Conservation (phyloP, 148 eudicot genomes). For the Vaccinium myrtillus region DNA sequence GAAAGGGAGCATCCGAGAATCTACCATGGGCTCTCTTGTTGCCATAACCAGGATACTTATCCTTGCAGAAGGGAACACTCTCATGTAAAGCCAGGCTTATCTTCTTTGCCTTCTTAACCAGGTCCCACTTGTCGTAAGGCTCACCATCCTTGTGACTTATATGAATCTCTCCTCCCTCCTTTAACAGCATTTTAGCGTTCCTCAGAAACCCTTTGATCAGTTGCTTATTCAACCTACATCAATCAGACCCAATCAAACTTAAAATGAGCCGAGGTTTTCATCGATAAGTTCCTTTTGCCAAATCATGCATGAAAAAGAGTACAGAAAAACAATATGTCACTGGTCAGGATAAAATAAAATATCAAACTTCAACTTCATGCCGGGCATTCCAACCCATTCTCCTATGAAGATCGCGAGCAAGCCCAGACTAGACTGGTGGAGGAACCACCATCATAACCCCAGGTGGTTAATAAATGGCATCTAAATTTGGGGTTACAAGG, state of each 20-base stretch:
- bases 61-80: constrained; percentile 29
- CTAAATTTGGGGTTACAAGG: not conserved
- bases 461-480: not conserved
- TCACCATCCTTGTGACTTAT: constrained; percentile 38
- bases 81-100: constrained; percentile 30
- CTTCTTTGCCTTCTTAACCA: constrained; percentile 45
- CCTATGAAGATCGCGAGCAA: not conserved
- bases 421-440: not conserved
- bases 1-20: constrained; percentile 32
- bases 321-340: not conserved
- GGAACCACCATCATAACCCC: not conserved
- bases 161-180: constrained; percentile 40
- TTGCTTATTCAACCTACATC: constrained; percentile 34
- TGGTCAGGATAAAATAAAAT: not conserved
- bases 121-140: constrained; percentile 36
- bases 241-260: not conserved
- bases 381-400: not conserved
- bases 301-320: not conserved
- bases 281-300: not conserved
- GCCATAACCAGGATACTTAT: constrained; percentile 42
- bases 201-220: constrained; percentile 41
- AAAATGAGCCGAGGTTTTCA: not conserved
- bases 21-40: constrained; percentile 46
- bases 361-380: constrained; percentile 3
- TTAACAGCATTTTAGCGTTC: constrained; percentile 33